A percentile compares a stretch with the other conserved stretches of the same genome.
Evolutionary conservation across 352 stramenopile species (phyloP).

Genomic region (Phytophthora meadii): DNA sequence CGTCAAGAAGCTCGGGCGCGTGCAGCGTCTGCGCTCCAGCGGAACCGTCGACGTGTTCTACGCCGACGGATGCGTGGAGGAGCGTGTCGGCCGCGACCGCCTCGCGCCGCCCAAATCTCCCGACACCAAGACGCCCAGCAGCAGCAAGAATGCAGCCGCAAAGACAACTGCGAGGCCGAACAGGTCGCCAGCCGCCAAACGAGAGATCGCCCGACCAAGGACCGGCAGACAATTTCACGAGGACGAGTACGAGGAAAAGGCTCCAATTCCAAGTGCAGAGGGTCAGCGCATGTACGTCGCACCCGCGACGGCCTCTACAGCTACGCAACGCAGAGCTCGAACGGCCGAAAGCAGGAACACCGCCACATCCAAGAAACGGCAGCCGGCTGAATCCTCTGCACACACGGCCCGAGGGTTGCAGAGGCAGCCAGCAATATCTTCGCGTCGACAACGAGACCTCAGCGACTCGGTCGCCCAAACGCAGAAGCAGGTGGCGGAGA

Average conservation of each 20-base stretch:
- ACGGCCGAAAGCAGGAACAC: conserved; percentile 13
- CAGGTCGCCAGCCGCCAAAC: neutral
- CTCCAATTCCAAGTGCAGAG: too few relatives aligned
- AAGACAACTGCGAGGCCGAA: neutral
- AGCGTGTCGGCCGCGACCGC: conserved; percentile 51
- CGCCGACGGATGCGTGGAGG: conserved; percentile 57
- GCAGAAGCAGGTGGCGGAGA: conserved; percentile 62
- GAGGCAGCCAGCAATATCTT: conserved; percentile 20
- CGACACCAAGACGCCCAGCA: conserved; percentile 17
- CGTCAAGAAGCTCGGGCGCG: conserved; percentile 37
- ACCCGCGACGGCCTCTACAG: neutral
- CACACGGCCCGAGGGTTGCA: conserved; percentile 16
- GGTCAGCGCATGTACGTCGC: too few relatives aligned
- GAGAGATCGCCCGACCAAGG: conserved; percentile 12
- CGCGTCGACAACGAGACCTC: conserved; percentile 49
- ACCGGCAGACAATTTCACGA: neutral
- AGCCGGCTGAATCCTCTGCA: conserved; percentile 14
- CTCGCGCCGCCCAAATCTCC: conserved; percentile 22
- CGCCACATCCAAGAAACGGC: conserved; percentile 17
- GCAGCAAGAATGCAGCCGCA: neutral
- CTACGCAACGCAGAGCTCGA: conserved; percentile 18
- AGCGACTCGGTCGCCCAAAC: conserved; percentile 55
- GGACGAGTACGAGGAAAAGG: too few relatives aligned
- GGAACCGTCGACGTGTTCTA: conserved; percentile 62
- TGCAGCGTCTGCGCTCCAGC: conserved; percentile 55